Evolutionary conservation across 1,284 basidiomycete genomes (phyloP).

Genomic region (Exobasidium rhododendri): DNA sequence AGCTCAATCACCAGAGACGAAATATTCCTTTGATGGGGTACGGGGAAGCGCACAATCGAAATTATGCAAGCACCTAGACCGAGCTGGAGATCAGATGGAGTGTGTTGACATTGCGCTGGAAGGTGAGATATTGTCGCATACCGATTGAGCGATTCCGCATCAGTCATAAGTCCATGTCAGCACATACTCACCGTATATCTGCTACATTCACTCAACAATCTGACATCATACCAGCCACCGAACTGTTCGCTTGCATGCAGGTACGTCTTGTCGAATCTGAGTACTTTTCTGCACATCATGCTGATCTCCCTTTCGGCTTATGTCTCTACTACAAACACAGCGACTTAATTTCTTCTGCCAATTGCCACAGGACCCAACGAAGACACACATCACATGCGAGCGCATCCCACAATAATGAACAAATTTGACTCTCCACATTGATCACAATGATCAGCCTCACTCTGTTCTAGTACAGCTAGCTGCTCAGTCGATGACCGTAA

Average conservation of each 20-base stretch:
- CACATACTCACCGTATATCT: too few species aligned
- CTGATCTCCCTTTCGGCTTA: background rate
- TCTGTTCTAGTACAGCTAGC: too few species aligned
- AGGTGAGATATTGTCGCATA: slow-evolving; percentile 14
- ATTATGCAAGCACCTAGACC: slow-evolving; percentile 9
- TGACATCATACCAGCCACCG: background rate
- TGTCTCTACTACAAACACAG: background rate
- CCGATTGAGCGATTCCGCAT: too few species aligned
- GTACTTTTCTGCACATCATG: background rate
- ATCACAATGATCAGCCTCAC: too few species aligned
- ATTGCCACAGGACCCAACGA: slow-evolving; percentile 18
- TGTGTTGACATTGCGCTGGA: slow-evolving; percentile 17
- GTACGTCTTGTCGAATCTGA: background rate
- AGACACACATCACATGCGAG: slow-evolving; percentile 21
- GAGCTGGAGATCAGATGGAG: background rate
- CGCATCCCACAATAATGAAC: slow-evolving; percentile 15
- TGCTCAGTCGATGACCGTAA: too few species aligned
- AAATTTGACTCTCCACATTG: too few species aligned
- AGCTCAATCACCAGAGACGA: slow-evolving; percentile 3
- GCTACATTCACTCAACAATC: too few species aligned
- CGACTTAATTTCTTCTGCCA: slow-evolving; percentile 19
- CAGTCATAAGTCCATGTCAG: too few species aligned
- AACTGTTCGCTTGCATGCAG: slow-evolving; percentile 13
- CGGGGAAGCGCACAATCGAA: background rate
- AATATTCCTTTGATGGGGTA: slow-evolving; percentile 14